These are phyloP conservation scores for Candida andamanensis DNA, from an alignment of 805 yeast species.

Conservation along the genomic window DNA sequence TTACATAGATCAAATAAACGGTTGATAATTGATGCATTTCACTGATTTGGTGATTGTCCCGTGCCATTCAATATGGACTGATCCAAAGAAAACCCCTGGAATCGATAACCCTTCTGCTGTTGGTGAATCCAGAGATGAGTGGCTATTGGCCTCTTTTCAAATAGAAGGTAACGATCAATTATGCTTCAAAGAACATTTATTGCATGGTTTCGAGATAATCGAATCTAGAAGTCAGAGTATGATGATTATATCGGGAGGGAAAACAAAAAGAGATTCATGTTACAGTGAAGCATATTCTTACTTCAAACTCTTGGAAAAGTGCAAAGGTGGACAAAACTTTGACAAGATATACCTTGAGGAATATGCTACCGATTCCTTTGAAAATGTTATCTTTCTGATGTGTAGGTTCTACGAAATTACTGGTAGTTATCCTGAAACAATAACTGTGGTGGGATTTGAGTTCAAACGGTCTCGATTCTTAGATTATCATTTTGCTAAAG, in stretches of 20 bases:
- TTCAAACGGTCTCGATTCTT: slow-evolving; percentile 63
- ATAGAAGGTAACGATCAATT: slow-evolving; percentile 63
- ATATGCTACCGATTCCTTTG: slow-evolving; percentile 75
- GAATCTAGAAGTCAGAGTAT: slow-evolving; percentile 23
- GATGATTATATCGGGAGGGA: slow-evolving; percentile 62
- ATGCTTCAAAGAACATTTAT: slow-evolving; percentile 59
- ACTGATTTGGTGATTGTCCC: slow-evolving; percentile 32
- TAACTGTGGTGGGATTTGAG: slow-evolving; percentile 68
- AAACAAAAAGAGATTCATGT: slow-evolving; percentile 52
- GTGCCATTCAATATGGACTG: slow-evolving; percentile 60
- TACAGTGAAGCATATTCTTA: slow-evolving; percentile 62
- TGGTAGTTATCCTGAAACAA: slow-evolving; percentile 42
- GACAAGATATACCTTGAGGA: slow-evolving; percentile 50
- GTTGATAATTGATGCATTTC: slow-evolving; percentile 1
- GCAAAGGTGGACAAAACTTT: slow-evolving; percentile 11
- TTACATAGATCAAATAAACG: background rate
- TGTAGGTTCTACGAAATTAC: slow-evolving; percentile 46
- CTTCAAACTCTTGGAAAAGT: slow-evolving; percentile 34
- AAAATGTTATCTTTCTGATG: slow-evolving; percentile 62
- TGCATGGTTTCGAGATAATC: slow-evolving; percentile 35
- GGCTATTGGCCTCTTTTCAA: slow-evolving; percentile 69
- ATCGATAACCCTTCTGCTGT: too few relatives aligned
- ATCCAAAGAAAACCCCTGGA: slow-evolving; percentile 23
- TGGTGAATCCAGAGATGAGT: slow-evolving; percentile 49
- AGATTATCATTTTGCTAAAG: slow-evolving; percentile 44